These are phyloP conservation scores for Teunomyces cretensis DNA, from an alignment of 805 yeast genomes.

Conservation along the genomic window DNA sequence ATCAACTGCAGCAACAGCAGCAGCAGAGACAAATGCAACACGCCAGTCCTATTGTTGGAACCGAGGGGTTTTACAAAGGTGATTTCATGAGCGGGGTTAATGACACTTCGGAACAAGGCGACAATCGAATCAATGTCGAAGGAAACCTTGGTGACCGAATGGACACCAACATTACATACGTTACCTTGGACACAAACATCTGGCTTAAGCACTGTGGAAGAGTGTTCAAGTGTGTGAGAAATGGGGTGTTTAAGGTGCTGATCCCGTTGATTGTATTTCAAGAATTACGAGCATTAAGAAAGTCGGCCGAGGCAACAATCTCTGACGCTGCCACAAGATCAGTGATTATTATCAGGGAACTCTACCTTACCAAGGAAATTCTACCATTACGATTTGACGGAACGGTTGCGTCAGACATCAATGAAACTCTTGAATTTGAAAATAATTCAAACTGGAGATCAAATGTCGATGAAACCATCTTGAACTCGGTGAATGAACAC, in stretches of 20 bases:
- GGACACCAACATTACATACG: constrained; percentile 55
- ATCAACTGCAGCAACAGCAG: constrained; percentile 20
- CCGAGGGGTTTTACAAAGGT: constrained; percentile 24
- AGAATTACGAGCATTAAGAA: constrained; percentile 68
- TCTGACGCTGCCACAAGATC: constrained; percentile 82
- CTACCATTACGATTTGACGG: constrained; percentile 70
- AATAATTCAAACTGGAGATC: constrained; percentile 71
- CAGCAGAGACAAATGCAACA: constrained; percentile 17
- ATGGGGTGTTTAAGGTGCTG: constrained; percentile 56
- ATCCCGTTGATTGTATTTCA: constrained; percentile 78
- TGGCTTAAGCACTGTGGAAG: constrained; percentile 83
- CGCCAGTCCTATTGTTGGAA: constrained; percentile 7
- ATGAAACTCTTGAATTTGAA: constrained; percentile 73
- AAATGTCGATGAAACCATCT: constrained; percentile 68
- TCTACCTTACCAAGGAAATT: constrained; percentile 55
- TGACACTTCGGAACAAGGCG: constrained; percentile 14
- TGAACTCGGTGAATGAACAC: constrained; percentile 47
- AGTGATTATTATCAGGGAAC: constrained; percentile 68
- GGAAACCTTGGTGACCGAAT: constrained; percentile 59
- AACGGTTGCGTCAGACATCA: constrained; percentile 61
- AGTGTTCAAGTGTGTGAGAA: constrained; percentile 64
- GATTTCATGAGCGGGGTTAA: constrained; percentile 18
- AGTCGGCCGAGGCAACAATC: constrained; percentile 69
- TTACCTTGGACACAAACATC: constrained; percentile 73
- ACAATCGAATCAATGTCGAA: constrained; percentile 15